These are phyloP conservation scores for Neurospora sp. DNA, from an alignment of 495 filamentous ascomycete species.

Conservation along the genomic window DNA sequence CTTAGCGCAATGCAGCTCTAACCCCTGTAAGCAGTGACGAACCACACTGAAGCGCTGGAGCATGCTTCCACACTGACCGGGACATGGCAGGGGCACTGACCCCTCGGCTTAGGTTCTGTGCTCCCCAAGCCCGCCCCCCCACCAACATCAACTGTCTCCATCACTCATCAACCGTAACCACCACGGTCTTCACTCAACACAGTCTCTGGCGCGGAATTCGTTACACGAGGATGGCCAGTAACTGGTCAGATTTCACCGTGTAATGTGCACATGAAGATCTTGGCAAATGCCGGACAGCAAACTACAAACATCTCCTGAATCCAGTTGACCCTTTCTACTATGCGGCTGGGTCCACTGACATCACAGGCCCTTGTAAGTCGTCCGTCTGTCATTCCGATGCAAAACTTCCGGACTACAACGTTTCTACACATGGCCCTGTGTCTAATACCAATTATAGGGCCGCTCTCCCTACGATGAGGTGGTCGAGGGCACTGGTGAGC, in stretches of 20 bases:
- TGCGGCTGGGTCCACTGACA: constrained; percentile 35
- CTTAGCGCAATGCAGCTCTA: constrained; percentile 20
- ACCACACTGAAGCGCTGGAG: not conserved
- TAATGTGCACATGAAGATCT: not conserved
- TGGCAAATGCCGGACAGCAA: not conserved
- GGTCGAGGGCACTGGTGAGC: constrained; percentile 33
- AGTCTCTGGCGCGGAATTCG: not conserved
- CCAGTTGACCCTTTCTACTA: not conserved
- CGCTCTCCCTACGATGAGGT: constrained; percentile 64
- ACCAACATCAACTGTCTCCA: not conserved
- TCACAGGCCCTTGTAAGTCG: constrained; percentile 39
- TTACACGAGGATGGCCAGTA: not conserved
- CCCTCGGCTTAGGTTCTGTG: not conserved
- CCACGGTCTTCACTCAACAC: not conserved
- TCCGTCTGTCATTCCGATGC: not conserved
- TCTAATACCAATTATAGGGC: constrained; percentile 37
- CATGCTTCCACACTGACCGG: not conserved
- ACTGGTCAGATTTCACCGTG: not conserved
- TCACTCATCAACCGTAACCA: not conserved
- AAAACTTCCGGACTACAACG: not conserved
- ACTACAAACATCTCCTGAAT: not conserved
- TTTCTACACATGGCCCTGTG: not conserved
- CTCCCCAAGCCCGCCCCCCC: not conserved
- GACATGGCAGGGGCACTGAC: not conserved
- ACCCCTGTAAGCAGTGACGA: constrained; percentile 2